Evolutionary conservation across 805 yeast genomes (phyloP).

Genomic region (Suhomyces pyralidae): DNA sequence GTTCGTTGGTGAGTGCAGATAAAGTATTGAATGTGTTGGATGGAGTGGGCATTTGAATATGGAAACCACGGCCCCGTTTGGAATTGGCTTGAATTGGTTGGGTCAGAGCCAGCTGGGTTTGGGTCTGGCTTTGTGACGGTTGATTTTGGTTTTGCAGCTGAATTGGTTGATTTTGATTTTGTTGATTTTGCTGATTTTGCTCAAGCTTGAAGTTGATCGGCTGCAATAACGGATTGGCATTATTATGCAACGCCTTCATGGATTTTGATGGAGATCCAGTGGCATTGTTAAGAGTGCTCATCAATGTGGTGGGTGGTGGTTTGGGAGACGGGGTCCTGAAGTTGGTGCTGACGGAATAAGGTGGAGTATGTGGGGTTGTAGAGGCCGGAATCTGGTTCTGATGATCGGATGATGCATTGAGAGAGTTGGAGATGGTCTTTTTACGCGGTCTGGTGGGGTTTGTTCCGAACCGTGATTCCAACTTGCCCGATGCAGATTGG

Average conservation of each 20-base stretch:
- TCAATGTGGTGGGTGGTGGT: conserved; percentile 20
- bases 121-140: neutral
- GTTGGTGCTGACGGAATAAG: conserved; percentile 35
- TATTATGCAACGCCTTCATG: conserved; percentile 51
- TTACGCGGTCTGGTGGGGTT: conserved; percentile 31
- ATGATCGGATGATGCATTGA: conserved; percentile 22
- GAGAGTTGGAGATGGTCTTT: conserved; percentile 38
- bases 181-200: neutral
- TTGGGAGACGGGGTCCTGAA: conserved; percentile 37
- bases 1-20: conserved; percentile 37
- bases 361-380: conserved; percentile 38
- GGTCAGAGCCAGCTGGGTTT: no score
- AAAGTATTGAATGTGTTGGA: conserved; percentile 34
- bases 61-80: conserved; percentile 49
- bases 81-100: conserved; percentile 8
- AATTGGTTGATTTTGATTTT: neutral
- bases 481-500: conserved; percentile 41
- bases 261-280: conserved; percentile 39
- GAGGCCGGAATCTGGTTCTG: conserved; percentile 4
- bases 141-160: neutral
- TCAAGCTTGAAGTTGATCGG: conserved; percentile 49
- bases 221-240: conserved; percentile 47
- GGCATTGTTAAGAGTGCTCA: conserved; percentile 14
- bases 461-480: conserved; percentile 26
- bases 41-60: conserved; percentile 76